A percentile compares a stretch with the other conserved stretches of the same genome.
Evolutionary conservation across 495 filamentous ascomycete genomes (phyloP).

Genomic region (Penicillium lagena): DNA sequence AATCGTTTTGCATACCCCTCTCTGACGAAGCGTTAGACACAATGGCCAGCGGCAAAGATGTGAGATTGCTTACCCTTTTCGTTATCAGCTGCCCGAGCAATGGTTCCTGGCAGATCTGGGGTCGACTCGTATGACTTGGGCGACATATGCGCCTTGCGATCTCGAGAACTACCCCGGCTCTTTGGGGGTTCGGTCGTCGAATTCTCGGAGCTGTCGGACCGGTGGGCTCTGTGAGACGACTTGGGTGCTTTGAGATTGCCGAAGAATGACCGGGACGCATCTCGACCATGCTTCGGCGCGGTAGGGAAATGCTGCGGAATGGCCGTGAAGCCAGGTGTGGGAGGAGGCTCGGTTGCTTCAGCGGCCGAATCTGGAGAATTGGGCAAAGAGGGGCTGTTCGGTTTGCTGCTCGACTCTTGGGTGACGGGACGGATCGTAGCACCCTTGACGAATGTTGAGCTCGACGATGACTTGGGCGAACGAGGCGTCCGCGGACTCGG

Average conservation of each 20-base stretch:
- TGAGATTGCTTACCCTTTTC: conserved; percentile 23
- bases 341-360: conserved; percentile 11
- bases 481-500: conserved; percentile 37
- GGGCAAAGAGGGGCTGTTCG: conserved; percentile 27
- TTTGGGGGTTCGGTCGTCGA: conserved; percentile 31
- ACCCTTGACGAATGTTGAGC: conserved; percentile 36
- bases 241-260: conserved; percentile 50
- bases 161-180: conserved; percentile 38
- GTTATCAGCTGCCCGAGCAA: conserved; percentile 21
- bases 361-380: conserved; percentile 20
- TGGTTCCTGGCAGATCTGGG: conserved; percentile 31
- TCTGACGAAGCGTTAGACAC: conserved; percentile 14
- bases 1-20: conserved; percentile 6
- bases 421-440: conserved; percentile 41
- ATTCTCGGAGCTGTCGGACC: conserved; percentile 34
- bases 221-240: conserved; percentile 38
- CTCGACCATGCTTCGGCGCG: conserved; percentile 43
- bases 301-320: conserved; percentile 48
- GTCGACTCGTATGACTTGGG: conserved; percentile 35
- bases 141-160: conserved; percentile 27
- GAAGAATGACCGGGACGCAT: conserved; percentile 51
- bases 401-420: conserved; percentile 29
- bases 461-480: conserved; percentile 37
- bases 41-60: not conserved
- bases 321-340: conserved; percentile 45